A percentile compares a stretch with the other conserved stretches of the same genome.
Conservation (phyloP, 106 monocot genomes). For the Acorus calamus region DNA sequence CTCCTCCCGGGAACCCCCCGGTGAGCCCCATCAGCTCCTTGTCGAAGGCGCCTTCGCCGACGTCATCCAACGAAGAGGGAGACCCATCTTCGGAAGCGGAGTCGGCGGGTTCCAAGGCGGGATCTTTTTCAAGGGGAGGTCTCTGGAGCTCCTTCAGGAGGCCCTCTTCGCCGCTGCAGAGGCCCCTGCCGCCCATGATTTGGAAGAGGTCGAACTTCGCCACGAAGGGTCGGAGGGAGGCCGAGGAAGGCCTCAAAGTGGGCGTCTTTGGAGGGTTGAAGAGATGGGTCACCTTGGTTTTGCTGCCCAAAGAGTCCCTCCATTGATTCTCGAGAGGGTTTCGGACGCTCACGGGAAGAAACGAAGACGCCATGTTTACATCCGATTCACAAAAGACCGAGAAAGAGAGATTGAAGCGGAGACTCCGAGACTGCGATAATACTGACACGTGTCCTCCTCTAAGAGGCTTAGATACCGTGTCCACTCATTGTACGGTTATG, state of each 20-base stretch:
- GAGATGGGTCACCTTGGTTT: neutral
- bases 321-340: constrained; percentile 8
- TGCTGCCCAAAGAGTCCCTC: neutral
- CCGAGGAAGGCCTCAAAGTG: constrained; percentile 4
- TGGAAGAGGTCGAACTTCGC: constrained; percentile 61
- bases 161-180: constrained; percentile 75
- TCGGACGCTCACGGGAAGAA: constrained; percentile 11
- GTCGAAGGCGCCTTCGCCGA: constrained; percentile 44
- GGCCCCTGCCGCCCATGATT: constrained; percentile 74
- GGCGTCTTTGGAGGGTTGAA: neutral
- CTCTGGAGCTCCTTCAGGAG: constrained; percentile 49
- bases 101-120: neutral
- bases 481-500: no score
- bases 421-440: no score
- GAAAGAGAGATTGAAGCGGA: no score
- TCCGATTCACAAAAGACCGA: no score
- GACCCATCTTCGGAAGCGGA: neutral
- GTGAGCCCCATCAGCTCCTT: constrained; percentile 91
- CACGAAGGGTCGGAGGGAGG: no score
- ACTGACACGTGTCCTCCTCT: no score
- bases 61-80: neutral
- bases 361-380: constrained; percentile 10
- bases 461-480: no score
- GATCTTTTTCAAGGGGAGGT: neutral
- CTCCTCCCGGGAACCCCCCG: constrained; percentile 95